Evolutionary conservation across 139 green algal species (phyloP).

Genomic region (Microglena sp.): DNA sequence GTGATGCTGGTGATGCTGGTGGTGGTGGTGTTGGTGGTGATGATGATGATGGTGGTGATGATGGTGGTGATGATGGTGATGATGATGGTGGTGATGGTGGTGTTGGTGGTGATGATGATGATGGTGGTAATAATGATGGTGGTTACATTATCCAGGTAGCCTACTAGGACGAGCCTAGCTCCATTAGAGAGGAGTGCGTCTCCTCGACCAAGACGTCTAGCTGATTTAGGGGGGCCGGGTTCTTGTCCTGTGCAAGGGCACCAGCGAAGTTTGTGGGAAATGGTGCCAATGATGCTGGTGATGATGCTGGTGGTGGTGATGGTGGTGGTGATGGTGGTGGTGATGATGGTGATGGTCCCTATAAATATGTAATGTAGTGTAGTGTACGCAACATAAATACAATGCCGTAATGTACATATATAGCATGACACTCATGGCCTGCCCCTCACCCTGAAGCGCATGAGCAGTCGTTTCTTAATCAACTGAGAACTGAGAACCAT

Average conservation of each 20-base stretch:
- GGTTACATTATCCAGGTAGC: too few relatives aligned
- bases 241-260: conserved; percentile 38
- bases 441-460: too few relatives aligned
- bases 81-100: too few relatives aligned
- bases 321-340: not conserved
- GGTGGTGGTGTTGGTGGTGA: too few relatives aligned
- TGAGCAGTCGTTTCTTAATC: conserved; percentile 58
- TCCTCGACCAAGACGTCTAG: conserved; percentile 53
- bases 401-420: not conserved
- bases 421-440: conserved; percentile 31
- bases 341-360: not conserved
- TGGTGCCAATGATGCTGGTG: not conserved
- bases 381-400: not conserved
- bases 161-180: not conserved
- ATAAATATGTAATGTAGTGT: not conserved
- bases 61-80: too few relatives aligned
- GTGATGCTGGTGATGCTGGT: too few relatives aligned
- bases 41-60: too few relatives aligned
- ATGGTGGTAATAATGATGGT: too few relatives aligned
- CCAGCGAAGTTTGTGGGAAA: not conserved
- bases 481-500: not conserved
- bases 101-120: too few relatives aligned
- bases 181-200: conserved; percentile 35
- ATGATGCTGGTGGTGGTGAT: not conserved
- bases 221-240: conserved; percentile 39